Evolutionary conservation across 176 grass and related monocot genomes (phyloP).

Genomic region (Cenchrus americanus): DNA sequence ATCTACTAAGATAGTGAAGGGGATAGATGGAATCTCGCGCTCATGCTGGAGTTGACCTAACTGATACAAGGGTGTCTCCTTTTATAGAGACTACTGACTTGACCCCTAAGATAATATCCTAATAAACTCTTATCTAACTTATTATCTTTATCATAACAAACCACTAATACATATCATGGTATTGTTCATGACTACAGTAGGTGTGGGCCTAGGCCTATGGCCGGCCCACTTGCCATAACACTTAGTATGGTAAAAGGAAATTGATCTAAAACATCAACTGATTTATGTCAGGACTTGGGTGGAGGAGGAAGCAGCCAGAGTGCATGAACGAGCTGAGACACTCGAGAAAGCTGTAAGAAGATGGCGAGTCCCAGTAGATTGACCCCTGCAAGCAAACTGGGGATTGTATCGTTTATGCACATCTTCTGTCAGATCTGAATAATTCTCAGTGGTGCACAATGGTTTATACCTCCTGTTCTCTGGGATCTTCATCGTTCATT

Average conservation of each 20-base stretch:
- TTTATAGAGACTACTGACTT: too few relatives aligned
- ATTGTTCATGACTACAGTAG: too few relatives aligned
- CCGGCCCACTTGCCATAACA: too few relatives aligned
- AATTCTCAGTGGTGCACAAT: not conserved
- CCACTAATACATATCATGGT: too few relatives aligned
- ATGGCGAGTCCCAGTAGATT: slow-evolving; percentile 55
- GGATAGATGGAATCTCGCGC: too few relatives aligned
- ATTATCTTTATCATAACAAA: too few relatives aligned
- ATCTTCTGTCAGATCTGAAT: not conserved
- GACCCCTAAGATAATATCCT: too few relatives aligned
- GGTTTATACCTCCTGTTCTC: not conserved
- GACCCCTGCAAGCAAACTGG: not conserved
- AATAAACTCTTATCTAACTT: too few relatives aligned
- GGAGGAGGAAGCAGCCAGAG: slow-evolving; percentile 53
- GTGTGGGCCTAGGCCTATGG: too few relatives aligned
- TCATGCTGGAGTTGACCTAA: too few relatives aligned
- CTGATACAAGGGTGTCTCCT: too few relatives aligned
- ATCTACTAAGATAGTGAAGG: too few relatives aligned
- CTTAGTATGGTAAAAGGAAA: not conserved
- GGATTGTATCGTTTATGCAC: not conserved
- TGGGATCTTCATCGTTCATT: not conserved
- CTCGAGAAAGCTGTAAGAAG: slow-evolving; percentile 61
- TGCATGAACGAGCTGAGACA: slow-evolving; percentile 46
- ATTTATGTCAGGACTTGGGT: slow-evolving; percentile 62
- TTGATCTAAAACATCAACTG: not conserved